phyloP scores from a whole-genome alignment of 148 eudicot species.

The Rhododendron griersonianum region DNA sequence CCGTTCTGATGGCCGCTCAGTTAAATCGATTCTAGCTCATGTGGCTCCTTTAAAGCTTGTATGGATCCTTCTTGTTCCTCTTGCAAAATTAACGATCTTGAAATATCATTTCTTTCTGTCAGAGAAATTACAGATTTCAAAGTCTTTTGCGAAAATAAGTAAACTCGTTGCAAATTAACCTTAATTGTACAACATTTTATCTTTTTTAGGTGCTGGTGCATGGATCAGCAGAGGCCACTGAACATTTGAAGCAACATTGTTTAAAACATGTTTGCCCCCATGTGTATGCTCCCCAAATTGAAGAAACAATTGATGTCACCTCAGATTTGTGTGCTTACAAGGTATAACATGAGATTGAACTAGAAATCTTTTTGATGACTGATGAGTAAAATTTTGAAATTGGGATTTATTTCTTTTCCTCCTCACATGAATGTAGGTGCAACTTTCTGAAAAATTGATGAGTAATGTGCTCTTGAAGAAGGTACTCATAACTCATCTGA shows the following conservation, averaged over 20 bases:
- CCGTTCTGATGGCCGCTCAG: constrained; percentile 87
- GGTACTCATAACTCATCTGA: constrained; percentile 32
- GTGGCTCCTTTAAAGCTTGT: constrained; percentile 97
- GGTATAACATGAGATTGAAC: constrained; percentile 28
- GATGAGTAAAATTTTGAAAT: not conserved
- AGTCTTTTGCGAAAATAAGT: not conserved
- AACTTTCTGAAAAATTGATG: constrained; percentile 96
- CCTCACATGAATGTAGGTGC: constrained; percentile 47
- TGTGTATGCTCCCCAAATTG: constrained; percentile 95
- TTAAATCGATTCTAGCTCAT: constrained; percentile 77
- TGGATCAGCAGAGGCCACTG: constrained; percentile 99
- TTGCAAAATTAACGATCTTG: not conserved
- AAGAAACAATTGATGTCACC: constrained; percentile 94
- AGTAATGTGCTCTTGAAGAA: constrained; percentile 88
- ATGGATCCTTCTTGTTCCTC: constrained; percentile 21
- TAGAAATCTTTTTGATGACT: not conserved
- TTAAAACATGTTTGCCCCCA: constrained; percentile 86
- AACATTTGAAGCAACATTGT: constrained; percentile 94
- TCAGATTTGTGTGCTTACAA: constrained; percentile 99
- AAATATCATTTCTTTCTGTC: not conserved
- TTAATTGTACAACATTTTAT: constrained; percentile 3
- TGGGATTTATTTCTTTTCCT: constrained; percentile 11
- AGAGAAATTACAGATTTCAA: not conserved
- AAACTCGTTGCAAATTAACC: not conserved
- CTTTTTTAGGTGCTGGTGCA: constrained; percentile 83